phyloP scores from a whole-genome alignment of 2,329 filamentous ascomycete species.

The Hansfordia pulvinata region DNA sequence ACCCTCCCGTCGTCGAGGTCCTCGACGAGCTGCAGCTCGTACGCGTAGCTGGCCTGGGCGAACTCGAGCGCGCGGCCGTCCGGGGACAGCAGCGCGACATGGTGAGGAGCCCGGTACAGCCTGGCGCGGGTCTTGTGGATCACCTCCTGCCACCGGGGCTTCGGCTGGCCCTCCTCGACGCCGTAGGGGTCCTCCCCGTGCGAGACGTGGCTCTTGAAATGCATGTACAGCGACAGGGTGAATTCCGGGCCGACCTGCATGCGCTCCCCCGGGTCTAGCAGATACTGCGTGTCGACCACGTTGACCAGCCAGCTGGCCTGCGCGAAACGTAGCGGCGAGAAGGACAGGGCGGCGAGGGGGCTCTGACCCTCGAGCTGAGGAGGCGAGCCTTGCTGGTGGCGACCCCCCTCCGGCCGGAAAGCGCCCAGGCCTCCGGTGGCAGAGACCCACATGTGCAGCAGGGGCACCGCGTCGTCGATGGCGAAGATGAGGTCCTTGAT shows the following conservation, averaged over 20 bases:
- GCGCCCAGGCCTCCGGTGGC: no score
- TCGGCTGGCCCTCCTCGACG: conserved; percentile 40
- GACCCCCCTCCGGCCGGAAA: no score
- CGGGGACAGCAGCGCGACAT: conserved; percentile 2
- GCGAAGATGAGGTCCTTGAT: conserved; percentile 62
- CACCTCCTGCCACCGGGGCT: conserved; percentile 85
- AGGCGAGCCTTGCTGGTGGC: no score
- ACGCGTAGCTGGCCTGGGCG: conserved; percentile 43
- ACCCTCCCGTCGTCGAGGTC: conserved; percentile 52
- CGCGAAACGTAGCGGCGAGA: conserved; percentile 80
- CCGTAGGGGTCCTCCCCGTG: conserved; percentile 33
- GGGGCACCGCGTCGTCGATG: conserved; percentile 82
- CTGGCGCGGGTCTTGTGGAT: conserved; percentile 85
- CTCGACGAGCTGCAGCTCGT: conserved; percentile 71
- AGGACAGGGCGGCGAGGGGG: conserved; percentile 63
- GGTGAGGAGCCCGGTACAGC: conserved; percentile 52
- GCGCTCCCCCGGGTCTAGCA: conserved; percentile 43
- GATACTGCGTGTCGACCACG: conserved; percentile 74
- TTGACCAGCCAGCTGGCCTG: conserved; percentile 89
- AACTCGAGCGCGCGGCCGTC: conserved; percentile 11
- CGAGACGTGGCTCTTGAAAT: conserved; percentile 68
- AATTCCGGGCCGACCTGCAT: conserved; percentile 84
- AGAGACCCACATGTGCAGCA: conserved; percentile 87
- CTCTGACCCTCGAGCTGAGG: no score
- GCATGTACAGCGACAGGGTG: conserved; percentile 82